Percentiles rank a stretch among this genome's conserved stretches.
Evolutionary conservation across 257 asterid species (phyloP).

Genomic region (Forsythia suspensa): DNA sequence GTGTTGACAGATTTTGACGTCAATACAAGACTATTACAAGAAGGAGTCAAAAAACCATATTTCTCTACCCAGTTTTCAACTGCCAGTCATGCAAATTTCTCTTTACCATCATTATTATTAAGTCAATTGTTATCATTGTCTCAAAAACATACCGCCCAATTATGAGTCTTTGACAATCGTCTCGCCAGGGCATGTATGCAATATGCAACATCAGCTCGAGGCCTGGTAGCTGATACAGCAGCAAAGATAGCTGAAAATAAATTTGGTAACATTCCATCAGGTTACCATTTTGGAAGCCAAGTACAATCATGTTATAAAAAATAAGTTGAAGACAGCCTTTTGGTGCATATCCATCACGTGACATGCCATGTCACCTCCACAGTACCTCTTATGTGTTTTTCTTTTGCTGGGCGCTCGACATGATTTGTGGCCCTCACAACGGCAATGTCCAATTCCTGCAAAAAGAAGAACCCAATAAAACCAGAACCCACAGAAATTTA

Average conservation of each 20-base stretch:
- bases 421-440: slow-evolving; percentile 98
- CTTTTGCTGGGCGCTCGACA: slow-evolving; percentile 93
- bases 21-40: neutral
- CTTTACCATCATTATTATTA: neutral
- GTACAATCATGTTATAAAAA: slow-evolving; percentile 1
- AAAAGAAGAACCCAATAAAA: slow-evolving; percentile 3
- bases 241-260: slow-evolving; percentile 76
- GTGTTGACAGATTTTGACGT: neutral
- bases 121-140: neutral
- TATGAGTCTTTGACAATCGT: slow-evolving; percentile 85
- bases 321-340: neutral
- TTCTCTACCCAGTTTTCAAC: neutral
- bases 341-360: neutral
- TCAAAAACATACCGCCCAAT: slow-evolving; percentile 86
- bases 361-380: neutral
- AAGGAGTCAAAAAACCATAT: neutral
- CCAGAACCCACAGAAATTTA: slow-evolving; percentile 14
- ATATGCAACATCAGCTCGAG: slow-evolving; percentile 98
- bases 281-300: slow-evolving; percentile 7
- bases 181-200: slow-evolving; percentile 96
- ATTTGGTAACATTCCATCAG: slow-evolving; percentile 24
- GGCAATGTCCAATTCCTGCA: slow-evolving; percentile 93
- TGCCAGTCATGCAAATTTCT: neutral
- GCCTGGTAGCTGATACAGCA: slow-evolving; percentile 87
- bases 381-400: slow-evolving; percentile 83